These are phyloP conservation scores for Amanita rubescens DNA, from an alignment of 768 basidiomycete genomes.

Conservation along the genomic window DNA sequence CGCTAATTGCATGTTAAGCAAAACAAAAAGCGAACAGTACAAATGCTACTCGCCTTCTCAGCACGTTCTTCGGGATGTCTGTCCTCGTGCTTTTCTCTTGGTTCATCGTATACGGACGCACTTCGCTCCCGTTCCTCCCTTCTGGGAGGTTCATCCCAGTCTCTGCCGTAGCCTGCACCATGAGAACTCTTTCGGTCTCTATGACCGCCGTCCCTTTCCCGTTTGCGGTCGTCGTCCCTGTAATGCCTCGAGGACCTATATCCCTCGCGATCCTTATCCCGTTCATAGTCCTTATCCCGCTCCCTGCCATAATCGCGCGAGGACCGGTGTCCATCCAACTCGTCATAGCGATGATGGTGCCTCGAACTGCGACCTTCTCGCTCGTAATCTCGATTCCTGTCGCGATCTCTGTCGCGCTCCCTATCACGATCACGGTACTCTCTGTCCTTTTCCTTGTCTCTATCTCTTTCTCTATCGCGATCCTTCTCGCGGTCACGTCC, in stretches of 20 bases:
- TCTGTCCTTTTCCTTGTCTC: slow-evolving; percentile 26
- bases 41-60: slow-evolving; percentile 48
- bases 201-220: slow-evolving; percentile 41
- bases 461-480: slow-evolving; percentile 30
- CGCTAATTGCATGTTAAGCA: slow-evolving; percentile 28
- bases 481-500: slow-evolving; percentile 23
- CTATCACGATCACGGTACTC: slow-evolving; percentile 31
- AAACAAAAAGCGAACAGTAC: slow-evolving; percentile 12
- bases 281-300: slow-evolving; percentile 32
- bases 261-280: slow-evolving; percentile 33
- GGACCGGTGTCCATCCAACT: slow-evolving; percentile 34
- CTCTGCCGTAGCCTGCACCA: slow-evolving; percentile 27
- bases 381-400: slow-evolving; percentile 27
- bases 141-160: slow-evolving; percentile 44
- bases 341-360: slow-evolving; percentile 43
- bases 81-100: slow-evolving; percentile 49
- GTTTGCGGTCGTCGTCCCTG: slow-evolving; percentile 47
- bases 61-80: slow-evolving; percentile 45
- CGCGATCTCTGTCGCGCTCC: slow-evolving; percentile 35
- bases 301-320: slow-evolving; percentile 35
- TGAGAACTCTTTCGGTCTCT: slow-evolving; percentile 25
- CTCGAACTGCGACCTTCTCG: slow-evolving; percentile 34
- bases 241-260: slow-evolving; percentile 42
- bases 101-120: slow-evolving; percentile 29
- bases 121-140: slow-evolving; percentile 29